Evolutionary conservation across 352 stramenopile genomes (phyloP).

Genomic region (Phytophthora ohioensis): DNA sequence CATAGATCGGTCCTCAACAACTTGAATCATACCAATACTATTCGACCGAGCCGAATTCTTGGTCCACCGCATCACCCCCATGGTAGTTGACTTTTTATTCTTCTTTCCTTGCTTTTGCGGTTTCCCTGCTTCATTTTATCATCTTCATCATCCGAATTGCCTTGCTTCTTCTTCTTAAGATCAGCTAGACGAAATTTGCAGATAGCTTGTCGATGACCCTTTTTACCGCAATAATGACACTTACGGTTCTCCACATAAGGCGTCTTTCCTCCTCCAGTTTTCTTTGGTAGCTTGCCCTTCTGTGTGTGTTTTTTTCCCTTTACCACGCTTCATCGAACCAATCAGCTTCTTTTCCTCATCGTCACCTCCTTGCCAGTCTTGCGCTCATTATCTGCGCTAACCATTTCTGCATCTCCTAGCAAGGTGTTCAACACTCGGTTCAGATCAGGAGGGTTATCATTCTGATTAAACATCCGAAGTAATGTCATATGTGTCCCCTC

Average conservation of each 20-base stretch:
- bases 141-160: neutral
- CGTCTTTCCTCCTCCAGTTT: neutral
- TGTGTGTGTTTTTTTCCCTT: no score
- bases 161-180: neutral
- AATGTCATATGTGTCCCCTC: neutral
- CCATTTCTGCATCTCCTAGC: constrained; percentile 5
- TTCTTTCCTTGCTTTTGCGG: neutral
- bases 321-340: neutral
- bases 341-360: constrained; percentile 2
- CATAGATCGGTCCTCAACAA: neutral
- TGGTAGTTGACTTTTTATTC: neutral
- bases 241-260: neutral
- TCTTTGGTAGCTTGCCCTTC: neutral
- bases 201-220: neutral
- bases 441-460: neutral
- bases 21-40: neutral
- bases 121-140: neutral
- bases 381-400: neutral
- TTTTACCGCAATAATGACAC: neutral
- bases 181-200: neutral
- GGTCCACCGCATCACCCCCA: neutral
- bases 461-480: constrained; percentile 4
- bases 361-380: neutral
- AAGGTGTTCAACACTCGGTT: constrained; percentile 7
- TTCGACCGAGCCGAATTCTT: neutral